Conservation (phyloP, 139 green algal species). For the Haematococcus lacustris region DNA sequence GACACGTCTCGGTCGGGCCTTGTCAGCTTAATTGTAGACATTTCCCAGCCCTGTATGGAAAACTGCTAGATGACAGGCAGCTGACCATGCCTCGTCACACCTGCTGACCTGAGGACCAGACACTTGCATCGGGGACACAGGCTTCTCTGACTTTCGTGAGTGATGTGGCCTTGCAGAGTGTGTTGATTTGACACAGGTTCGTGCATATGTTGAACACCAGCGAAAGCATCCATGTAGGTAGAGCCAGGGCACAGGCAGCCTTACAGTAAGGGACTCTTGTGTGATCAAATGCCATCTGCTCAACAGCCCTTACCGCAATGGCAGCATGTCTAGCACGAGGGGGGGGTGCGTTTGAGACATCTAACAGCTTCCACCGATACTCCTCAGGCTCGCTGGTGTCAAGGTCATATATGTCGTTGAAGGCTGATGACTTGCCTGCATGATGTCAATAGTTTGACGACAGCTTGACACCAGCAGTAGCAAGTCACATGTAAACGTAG, state of each 20-base stretch:
- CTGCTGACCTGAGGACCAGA: too few relatives aligned
- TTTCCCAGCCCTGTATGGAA: too few relatives aligned
- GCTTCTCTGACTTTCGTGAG: background rate
- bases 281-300: background rate
- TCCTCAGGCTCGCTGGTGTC: conserved; percentile 45
- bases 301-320: conserved; percentile 35
- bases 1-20: too few relatives aligned
- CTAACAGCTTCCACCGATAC: conserved; percentile 40
- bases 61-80: too few relatives aligned
- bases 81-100: too few relatives aligned
- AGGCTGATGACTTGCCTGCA: conserved; percentile 58
- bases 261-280: background rate
- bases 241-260: background rate
- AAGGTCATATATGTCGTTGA: conserved; percentile 70
- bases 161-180: background rate
- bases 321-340: conserved; percentile 59
- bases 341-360: conserved; percentile 29
- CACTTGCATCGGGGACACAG: too few relatives aligned
- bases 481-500: background rate
- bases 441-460: background rate
- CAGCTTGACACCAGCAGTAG: background rate
- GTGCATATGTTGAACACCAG: background rate
- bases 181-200: background rate
- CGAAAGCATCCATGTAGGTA: too few relatives aligned
- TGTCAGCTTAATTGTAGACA: too few relatives aligned